phyloP scores from a whole-genome alignment of 1,284 basidiomycete species.

The Ceratobasidium sp. region DNA sequence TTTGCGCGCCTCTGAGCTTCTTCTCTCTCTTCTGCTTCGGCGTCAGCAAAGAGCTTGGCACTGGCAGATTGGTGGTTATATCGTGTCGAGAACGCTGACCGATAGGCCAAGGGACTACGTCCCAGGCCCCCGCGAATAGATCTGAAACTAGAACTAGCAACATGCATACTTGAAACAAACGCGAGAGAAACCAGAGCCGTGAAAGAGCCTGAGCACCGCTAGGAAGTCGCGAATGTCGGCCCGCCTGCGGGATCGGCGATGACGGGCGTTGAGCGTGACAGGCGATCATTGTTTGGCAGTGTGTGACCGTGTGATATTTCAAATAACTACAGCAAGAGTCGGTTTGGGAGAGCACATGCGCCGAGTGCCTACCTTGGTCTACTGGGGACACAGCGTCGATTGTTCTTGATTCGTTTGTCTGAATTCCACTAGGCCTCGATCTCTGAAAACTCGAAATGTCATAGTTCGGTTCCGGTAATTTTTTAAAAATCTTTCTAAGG shows the following conservation, averaged over 20 bases:
- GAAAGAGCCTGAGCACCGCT: not conserved
- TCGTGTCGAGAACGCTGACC: not conserved
- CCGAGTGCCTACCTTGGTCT: not conserved
- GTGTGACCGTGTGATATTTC: not conserved
- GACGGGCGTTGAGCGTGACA: slow-evolving; percentile 13
- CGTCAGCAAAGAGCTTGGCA: slow-evolving; percentile 74
- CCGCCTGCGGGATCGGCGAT: slow-evolving; percentile 2
- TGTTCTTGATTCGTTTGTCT: slow-evolving; percentile 1
- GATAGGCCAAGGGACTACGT: not conserved
- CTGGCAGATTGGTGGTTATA: slow-evolving; percentile 56
- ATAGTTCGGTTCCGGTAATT: slow-evolving; percentile 4
- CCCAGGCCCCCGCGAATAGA: not conserved
- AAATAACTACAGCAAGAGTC: not conserved
- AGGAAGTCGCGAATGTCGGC: not conserved
- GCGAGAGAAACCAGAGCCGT: not conserved
- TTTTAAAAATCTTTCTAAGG: not conserved
- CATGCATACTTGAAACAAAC: slow-evolving; percentile 1
- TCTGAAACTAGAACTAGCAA: slow-evolving; percentile 2
- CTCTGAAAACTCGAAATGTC: not conserved
- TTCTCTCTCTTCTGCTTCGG: slow-evolving; percentile 61
- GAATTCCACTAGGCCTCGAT: not conserved
- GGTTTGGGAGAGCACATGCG: not conserved
- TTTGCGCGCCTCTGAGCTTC: slow-evolving; percentile 51
- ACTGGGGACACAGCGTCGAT: not conserved
- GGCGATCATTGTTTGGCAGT: slow-evolving; percentile 24